Evolutionary conservation across 108 stramenopile species (phyloP).

Genomic region (Skeletonema grethae): DNA sequence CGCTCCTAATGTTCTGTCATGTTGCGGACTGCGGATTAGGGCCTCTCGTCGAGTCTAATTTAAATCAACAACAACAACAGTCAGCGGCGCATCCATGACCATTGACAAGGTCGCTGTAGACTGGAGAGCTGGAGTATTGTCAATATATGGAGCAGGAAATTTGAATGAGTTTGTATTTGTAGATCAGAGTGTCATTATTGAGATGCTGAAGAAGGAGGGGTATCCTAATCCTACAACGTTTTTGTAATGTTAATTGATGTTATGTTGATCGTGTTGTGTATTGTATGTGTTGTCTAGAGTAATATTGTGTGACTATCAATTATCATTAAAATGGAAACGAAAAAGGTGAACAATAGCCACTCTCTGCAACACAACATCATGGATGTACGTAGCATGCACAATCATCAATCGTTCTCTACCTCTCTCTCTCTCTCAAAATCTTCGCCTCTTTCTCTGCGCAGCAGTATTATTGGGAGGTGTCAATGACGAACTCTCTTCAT

Average conservation of each 20-base stretch:
- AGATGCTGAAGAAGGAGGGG: no score
- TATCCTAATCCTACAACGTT: no score
- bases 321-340: constrained; percentile 3
- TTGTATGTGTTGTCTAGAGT: neutral
- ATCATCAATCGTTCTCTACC: neutral
- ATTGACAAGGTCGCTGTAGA: no score
- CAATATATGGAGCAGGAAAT: no score
- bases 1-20: no score
- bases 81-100: no score
- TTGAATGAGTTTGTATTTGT: no score
- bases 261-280: neutral
- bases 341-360: neutral
- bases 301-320: neutral
- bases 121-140: no score
- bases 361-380: constrained; percentile 6
- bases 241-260: neutral
- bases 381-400: neutral
- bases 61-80: no score
- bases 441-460: constrained; percentile 24
- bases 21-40: no score
- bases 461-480: constrained; percentile 36
- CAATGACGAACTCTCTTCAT: constrained; percentile 28
- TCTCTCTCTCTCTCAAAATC: constrained; percentile 21
- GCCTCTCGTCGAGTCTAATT: no score
- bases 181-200: no score